Percentiles rank a stretch among this genome's conserved stretches.
Evolutionary conservation across 805 yeast genomes (phyloP).

Genomic region (Ogataea pignaliae): DNA sequence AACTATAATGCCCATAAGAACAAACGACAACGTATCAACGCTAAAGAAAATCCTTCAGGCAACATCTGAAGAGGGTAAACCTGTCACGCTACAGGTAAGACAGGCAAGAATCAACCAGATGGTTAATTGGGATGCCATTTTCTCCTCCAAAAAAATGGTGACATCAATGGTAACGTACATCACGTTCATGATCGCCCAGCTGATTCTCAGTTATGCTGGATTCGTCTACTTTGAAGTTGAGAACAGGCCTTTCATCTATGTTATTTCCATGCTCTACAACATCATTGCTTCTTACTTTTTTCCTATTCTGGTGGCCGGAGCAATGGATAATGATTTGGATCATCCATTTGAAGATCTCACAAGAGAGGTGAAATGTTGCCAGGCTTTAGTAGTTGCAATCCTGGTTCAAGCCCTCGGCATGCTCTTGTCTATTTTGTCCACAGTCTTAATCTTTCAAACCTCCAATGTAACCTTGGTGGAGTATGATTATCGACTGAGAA

Average conservation of each 20-base stretch:
- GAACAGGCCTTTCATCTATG: conserved; percentile 20
- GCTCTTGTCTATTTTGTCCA: conserved; percentile 20
- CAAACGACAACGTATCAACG: neutral
- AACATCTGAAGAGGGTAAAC: neutral
- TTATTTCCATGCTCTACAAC: conserved; percentile 20
- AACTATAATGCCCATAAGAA: neutral
- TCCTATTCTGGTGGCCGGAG: conserved; percentile 20
- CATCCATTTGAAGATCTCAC: conserved; percentile 22
- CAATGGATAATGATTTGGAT: conserved; percentile 21
- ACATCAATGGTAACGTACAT: conserved; percentile 17
- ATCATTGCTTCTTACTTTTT: conserved; percentile 24
- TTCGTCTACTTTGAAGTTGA: conserved; percentile 25
- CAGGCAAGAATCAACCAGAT: conserved; percentile 15
- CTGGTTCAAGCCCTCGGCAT: conserved; percentile 17
- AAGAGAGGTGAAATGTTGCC: conserved; percentile 20
- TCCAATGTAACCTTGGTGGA: conserved; percentile 8
- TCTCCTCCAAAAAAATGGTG: conserved; percentile 17
- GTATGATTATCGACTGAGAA: conserved; percentile 9
- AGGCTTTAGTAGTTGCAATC: conserved; percentile 15
- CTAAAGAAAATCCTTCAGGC: neutral
- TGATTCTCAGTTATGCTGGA: conserved; percentile 24
- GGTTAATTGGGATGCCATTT: conserved; percentile 24
- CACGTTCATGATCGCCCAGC: conserved; percentile 22
- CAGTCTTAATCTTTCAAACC: conserved; percentile 12
- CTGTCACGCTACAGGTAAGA: conserved; percentile 3